Percentiles rank a stretch among this genome's conserved stretches.
Evolutionary conservation across 345 rosid genomes (phyloP).

Genomic region (Syzygium oleosum): DNA sequence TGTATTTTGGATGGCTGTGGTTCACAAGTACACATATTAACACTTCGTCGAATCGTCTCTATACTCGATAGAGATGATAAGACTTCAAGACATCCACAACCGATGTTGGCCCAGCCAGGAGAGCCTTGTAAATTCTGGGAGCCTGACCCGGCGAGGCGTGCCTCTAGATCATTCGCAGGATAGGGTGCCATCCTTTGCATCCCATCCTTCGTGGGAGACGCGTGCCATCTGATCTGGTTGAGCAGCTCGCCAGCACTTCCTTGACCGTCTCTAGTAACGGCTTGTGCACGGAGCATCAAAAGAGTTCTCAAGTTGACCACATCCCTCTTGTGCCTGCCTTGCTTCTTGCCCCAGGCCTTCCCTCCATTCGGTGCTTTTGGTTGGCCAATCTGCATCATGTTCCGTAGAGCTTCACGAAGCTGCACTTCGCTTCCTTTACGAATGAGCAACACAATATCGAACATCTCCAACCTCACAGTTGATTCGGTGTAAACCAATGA

Average conservation of each 20-base stretch:
- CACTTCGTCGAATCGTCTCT: no score
- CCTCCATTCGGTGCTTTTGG: conserved; percentile 18
- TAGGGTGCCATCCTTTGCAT: conserved; percentile 34
- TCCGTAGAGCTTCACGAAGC: conserved; percentile 20
- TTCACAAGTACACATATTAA: no score
- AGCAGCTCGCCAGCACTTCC: conserved; percentile 27
- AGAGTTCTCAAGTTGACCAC: conserved; percentile 45
- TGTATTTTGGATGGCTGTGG: no score
- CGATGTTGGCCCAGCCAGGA: conserved; percentile 16
- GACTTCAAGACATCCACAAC: conserved; percentile 46
- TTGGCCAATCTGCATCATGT: conserved; percentile 9
- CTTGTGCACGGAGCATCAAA: conserved; percentile 43
- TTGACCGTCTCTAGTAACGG: conserved; percentile 25
- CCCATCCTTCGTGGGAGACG: conserved; percentile 29
- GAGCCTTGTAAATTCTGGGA: conserved; percentile 22
- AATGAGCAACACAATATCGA: conserved; percentile 32
- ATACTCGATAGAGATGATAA: conserved; percentile 12
- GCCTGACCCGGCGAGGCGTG: conserved; percentile 37
- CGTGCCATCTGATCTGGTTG: conserved; percentile 33
- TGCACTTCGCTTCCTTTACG: conserved; percentile 11
- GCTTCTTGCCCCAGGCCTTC: conserved; percentile 29
- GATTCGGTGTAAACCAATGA: conserved; percentile 25
- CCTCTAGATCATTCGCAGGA: conserved; percentile 34
- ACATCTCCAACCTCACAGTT: conserved; percentile 24
- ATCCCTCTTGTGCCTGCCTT: conserved; percentile 17